Evolutionary conservation across 192 early-diverging fungal genomes (phyloP).

Genomic region (Coemansia sp.): DNA sequence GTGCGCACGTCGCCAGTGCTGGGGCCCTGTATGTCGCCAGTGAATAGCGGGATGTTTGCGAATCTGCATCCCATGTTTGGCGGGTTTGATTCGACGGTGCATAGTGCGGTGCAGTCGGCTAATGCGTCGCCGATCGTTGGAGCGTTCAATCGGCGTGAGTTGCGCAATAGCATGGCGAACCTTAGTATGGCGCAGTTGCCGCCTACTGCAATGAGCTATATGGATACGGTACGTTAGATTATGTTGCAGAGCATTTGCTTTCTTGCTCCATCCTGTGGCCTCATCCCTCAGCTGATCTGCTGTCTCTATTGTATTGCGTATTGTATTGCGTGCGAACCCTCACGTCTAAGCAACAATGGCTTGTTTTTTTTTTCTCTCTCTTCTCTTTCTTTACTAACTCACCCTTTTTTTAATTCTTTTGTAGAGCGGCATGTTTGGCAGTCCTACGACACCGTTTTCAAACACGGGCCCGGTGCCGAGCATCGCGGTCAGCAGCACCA

Average conservation of each 20-base stretch:
- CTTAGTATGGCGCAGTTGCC: conserved; percentile 50
- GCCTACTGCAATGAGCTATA: conserved; percentile 11
- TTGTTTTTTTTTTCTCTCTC: conserved; percentile 4
- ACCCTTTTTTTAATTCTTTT: neutral
- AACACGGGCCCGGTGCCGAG: conserved; percentile 11
- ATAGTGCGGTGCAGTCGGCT: conserved; percentile 50
- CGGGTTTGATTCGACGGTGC: conserved; percentile 23
- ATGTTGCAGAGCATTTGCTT: neutral
- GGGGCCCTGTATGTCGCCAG: conserved; percentile 24
- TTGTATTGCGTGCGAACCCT: conserved; percentile 12
- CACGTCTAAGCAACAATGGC: neutral
- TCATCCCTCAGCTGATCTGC: neutral
- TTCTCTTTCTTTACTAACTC: neutral
- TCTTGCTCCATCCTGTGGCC: neutral
- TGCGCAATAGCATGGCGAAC: conserved; percentile 43
- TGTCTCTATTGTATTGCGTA: conserved; percentile 8
- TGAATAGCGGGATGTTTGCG: conserved; percentile 14
- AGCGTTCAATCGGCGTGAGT: conserved; percentile 16
- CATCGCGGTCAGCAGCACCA: conserved; percentile 6
- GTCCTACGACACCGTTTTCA: conserved; percentile 11
- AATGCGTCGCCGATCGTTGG: conserved; percentile 31
- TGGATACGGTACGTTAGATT: conserved; percentile 1
- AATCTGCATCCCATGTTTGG: conserved; percentile 15
- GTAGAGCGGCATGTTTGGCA: conserved; percentile 36
- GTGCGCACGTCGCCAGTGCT: conserved; percentile 40